A percentile compares a stretch with the other conserved stretches of the same genome.
These are phyloP conservation scores for Salmacisia buchloeana DNA, from an alignment of 1,284 basidiomycete genomes.

Conservation along the genomic window DNA sequence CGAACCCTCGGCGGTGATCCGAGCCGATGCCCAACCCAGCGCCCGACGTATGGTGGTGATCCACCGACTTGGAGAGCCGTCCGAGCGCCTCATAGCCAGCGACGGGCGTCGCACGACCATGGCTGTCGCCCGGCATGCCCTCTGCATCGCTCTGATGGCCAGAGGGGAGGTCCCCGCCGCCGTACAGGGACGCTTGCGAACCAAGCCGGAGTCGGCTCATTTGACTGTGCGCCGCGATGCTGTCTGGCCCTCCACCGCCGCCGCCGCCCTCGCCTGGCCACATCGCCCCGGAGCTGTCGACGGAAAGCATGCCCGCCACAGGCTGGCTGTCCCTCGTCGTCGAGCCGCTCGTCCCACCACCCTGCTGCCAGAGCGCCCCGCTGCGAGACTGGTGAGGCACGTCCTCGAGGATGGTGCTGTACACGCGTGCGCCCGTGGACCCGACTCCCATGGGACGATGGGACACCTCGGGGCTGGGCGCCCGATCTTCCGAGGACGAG, in stretches of 20 bases:
- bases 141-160: background rate
- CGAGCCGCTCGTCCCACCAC: background rate
- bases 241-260: background rate
- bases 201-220: background rate
- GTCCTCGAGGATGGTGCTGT: conserved; percentile 7
- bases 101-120: background rate
- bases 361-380: background rate
- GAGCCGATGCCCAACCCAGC: background rate
- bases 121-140: background rate
- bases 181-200: background rate
- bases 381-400: background rate
- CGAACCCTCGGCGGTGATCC: too few relatives aligned
- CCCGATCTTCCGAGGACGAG: background rate
- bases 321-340: too few relatives aligned
- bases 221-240: background rate
- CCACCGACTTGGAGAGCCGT: background rate
- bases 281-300: background rate
- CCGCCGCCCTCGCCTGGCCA: conserved; percentile 3
- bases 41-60: conserved; percentile 1
- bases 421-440: background rate
- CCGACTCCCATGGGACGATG: background rate
- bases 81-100: background rate
- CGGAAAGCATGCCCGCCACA: background rate
- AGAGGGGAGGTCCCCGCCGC: background rate
- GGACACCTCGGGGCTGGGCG: background rate